A percentile compares a stretch with the other conserved stretches of the same genome.
Evolutionary conservation across 2,329 filamentous ascomycete genomes (phyloP).

Genomic region (Cladophialophora yegresii): DNA sequence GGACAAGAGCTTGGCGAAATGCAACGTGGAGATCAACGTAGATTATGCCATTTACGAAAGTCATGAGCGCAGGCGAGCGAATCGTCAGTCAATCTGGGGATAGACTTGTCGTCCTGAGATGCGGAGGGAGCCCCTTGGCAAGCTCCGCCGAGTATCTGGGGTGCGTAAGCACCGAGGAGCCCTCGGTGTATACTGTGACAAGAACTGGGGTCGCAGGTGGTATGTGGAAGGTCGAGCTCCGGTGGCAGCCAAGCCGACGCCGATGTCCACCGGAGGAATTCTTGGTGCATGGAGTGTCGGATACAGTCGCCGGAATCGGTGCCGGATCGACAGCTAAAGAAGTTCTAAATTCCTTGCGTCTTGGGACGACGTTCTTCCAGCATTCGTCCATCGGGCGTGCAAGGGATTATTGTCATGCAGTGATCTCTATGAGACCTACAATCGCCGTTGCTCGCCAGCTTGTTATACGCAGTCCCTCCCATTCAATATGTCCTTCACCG

Average conservation of each 20-base stretch:
- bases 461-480: background rate
- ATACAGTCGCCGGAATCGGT: background rate
- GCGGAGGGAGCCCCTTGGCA: background rate
- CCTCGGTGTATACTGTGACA: background rate
- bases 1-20: conserved; percentile 2
- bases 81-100: background rate
- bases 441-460: no score
- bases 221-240: background rate
- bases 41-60: background rate
- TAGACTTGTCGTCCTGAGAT: background rate
- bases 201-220: background rate
- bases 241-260: background rate
- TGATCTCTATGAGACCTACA: background rate
- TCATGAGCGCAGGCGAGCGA: background rate
- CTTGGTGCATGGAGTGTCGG: background rate
- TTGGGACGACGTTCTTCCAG: background rate
- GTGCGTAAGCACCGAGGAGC: background rate
- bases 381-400: background rate
- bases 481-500: background rate
- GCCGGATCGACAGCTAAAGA: background rate
- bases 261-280: background rate
- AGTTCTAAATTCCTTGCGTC: background rate
- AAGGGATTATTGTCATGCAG: background rate
- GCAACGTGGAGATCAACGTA: conserved; percentile 1
- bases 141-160: background rate